A percentile compares a stretch with the other conserved stretches of the same genome.
These are phyloP conservation scores for Fusarium nodosum DNA, from an alignment of 2,329 filamentous ascomycete genomes.

Conservation along the genomic window DNA sequence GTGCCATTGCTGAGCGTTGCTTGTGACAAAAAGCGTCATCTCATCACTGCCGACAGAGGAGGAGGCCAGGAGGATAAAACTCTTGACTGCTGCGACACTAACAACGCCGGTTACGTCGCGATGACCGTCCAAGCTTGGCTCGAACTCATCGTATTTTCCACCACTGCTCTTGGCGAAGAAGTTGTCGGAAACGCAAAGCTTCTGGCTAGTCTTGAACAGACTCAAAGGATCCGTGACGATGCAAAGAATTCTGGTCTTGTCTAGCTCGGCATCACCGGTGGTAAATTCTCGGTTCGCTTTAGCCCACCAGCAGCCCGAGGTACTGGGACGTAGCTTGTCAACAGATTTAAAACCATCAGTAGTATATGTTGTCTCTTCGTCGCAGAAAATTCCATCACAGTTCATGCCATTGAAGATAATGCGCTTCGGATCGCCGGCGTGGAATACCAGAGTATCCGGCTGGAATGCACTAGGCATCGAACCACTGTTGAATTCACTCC, in stretches of 20 bases:
- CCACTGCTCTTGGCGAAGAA: constrained; percentile 73
- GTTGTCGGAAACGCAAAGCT: constrained; percentile 83
- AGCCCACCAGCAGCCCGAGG: constrained; percentile 88
- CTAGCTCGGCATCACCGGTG: constrained; percentile 73
- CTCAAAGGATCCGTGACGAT: constrained; percentile 81
- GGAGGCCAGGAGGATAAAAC: constrained; percentile 86
- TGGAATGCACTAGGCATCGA: constrained; percentile 68
- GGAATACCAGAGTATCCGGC: constrained; percentile 74
- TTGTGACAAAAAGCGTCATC: constrained; percentile 90
- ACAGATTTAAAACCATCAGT: constrained; percentile 84
- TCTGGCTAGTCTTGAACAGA: constrained; percentile 78
- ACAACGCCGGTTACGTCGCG: constrained; percentile 83
- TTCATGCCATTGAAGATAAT: constrained; percentile 86
- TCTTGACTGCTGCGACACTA: constrained; percentile 86
- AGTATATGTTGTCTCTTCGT: constrained; percentile 79
- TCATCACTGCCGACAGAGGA: constrained; percentile 85
- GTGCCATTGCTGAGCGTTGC: constrained; percentile 89
- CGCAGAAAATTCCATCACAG: constrained; percentile 74
- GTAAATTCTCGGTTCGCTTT: constrained; percentile 81
- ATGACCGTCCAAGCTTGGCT: constrained; percentile 81
- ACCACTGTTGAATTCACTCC: constrained; percentile 79
- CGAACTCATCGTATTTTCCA: constrained; percentile 71
- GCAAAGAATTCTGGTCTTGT: constrained; percentile 82
- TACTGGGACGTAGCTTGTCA: constrained; percentile 75
- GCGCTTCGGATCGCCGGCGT: constrained; percentile 84